Evolutionary conservation across 2,329 filamentous ascomycete genomes (phyloP), one percentile per base, ranked within the genome.

Genomic region (Sporothrix curviconia): DNA sequence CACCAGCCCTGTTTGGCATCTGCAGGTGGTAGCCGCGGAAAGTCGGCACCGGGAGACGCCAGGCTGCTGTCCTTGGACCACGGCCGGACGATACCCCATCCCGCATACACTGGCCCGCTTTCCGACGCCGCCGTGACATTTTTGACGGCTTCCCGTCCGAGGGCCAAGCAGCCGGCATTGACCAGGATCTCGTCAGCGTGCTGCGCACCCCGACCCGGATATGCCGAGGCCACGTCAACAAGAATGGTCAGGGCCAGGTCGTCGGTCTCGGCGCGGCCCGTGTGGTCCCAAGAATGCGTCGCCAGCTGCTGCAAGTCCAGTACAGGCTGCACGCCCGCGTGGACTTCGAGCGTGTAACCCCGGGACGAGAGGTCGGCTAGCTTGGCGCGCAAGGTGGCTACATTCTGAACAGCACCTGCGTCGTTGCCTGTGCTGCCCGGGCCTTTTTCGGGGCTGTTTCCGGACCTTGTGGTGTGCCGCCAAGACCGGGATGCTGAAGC

Each of bases 291-390:
- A 4, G 87, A 84, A 64, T 86, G 82, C 0, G 88, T 89, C 1
- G 87, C 84, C 2, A 92, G 75, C 69, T 94, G 89, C 68, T 94
- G 89, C 64, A 92, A 76, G 68, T 94, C 89, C 8, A 92, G 78
- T 3, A 84, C 76, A 0, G 88, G 83, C 67, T 92, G 92, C 2
- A 89, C 86, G 30, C 87, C 88, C 0, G 88, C 87, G 67, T 92
- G 89, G 2, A 90, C 74, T 67, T 91, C 88, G 25, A 90, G 75
- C 3, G 66, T 70, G 51, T 78, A 74, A 36, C 71, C 72, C 4
- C 68, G 65, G 56, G 62, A 66, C 53, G 65, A 72, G 59, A 75
- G 69, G 9, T 66, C 64, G 11, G 64, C 65, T 25, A 83, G 70
- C 25, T 74, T 67, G 1, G 63, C 60, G 22, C 71, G 70, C 37